Conservation (phyloP, 1,284 basidiomycete genomes). For the Trichosporon inkin region DNA sequence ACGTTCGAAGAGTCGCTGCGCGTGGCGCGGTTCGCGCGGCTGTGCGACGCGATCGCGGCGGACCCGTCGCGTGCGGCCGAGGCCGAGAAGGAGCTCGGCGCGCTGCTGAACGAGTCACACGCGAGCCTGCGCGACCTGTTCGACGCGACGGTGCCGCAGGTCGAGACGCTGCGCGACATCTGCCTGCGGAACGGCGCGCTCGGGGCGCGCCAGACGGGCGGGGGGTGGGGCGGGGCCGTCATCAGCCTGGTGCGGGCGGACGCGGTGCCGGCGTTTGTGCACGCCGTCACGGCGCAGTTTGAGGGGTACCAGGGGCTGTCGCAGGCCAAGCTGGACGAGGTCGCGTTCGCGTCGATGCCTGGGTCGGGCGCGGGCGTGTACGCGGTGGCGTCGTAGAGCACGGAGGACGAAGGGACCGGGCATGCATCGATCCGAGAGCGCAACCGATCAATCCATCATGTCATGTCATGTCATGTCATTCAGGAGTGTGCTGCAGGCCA, state of each 20-base stretch:
- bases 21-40: conserved; percentile 66
- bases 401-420: too few species aligned
- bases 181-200: conserved; percentile 67
- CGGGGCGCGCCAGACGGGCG: conserved; percentile 61
- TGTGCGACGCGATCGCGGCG: conserved; percentile 56
- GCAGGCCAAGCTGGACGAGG: conserved; percentile 61
- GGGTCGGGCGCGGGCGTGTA: conserved; percentile 73
- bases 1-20: conserved; percentile 72
- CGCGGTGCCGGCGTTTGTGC: conserved; percentile 65
- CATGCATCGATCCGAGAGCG: too few species aligned
- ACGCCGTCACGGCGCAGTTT: conserved; percentile 60
- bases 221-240: conserved; percentile 87
- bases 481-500: too few species aligned
- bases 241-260: conserved; percentile 71
- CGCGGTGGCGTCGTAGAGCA: conserved; percentile 6
- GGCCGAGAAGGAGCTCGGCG: conserved; percentile 55
- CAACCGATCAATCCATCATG: too few species aligned
- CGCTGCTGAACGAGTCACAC: conserved; percentile 73
- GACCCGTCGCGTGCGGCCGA: conserved; percentile 19
- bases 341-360: conserved; percentile 78
- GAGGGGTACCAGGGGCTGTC: conserved; percentile 60
- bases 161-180: conserved; percentile 61
- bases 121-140: conserved; percentile 63
- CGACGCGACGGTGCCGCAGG: conserved; percentile 73
- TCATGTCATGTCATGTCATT: too few species aligned